A percentile compares a stretch with the other conserved stretches of the same genome.
These are phyloP conservation scores for Cystobasidiopsis lactophilus DNA, from an alignment of 768 basidiomycete genomes.

Conservation along the genomic window DNA sequence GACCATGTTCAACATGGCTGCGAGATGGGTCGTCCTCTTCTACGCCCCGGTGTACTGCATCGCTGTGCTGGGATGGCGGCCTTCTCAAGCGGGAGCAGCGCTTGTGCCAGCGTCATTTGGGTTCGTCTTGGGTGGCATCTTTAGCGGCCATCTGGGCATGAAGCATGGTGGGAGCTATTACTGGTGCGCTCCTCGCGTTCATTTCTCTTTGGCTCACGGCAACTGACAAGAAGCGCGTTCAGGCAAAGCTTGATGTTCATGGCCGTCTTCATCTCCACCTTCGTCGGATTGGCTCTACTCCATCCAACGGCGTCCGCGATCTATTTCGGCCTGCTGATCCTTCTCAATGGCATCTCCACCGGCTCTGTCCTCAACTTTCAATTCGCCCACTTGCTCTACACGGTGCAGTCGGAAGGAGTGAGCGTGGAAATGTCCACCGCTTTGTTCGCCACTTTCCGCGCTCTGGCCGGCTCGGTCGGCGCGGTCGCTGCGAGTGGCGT, in stretches of 20 bases:
- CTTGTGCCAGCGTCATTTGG: conserved; percentile 6
- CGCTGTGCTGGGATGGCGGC: conserved; percentile 4
- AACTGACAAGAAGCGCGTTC: too few relatives aligned
- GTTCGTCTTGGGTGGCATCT: conserved; percentile 1
- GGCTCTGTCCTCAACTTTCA: conserved; percentile 6
- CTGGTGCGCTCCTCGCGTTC: background rate
- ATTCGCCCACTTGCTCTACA: conserved; percentile 1
- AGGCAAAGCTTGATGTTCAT: conserved; percentile 4
- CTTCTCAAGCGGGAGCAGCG: conserved; percentile 2
- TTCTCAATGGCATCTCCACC: conserved; percentile 2
- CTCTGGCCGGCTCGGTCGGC: conserved; percentile 3
- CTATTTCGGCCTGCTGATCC: background rate
- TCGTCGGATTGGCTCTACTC: too few relatives aligned
- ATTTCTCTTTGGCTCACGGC: background rate
- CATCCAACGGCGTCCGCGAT: too few relatives aligned
- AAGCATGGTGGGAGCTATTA: conserved; percentile 4
- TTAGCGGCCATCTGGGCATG: background rate
- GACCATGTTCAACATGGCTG: conserved; percentile 1
- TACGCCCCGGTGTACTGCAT: conserved; percentile 4
- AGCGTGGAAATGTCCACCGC: conserved; percentile 4
- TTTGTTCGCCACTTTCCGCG: conserved; percentile 4
- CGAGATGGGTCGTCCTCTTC: conserved; percentile 5
- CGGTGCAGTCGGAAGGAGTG: conserved; percentile 5
- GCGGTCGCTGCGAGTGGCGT: conserved; percentile 5
- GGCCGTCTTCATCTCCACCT: background rate